Conservation (phyloP, 257 asterid species). For the Parsonsia alboflavescens region DNA sequence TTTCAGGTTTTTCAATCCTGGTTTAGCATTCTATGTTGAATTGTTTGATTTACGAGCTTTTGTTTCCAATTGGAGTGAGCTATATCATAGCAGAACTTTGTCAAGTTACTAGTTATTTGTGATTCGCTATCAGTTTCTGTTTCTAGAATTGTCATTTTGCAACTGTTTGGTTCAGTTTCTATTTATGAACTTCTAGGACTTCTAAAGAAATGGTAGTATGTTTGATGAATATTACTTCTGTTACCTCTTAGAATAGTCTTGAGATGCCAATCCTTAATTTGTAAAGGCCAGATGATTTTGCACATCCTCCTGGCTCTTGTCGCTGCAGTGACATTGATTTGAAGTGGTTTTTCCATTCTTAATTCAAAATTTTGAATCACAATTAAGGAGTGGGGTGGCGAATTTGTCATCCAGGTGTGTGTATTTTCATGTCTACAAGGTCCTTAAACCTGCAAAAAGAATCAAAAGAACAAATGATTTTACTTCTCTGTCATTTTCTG, state of each 20-base stretch:
- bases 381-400: constrained; percentile 25
- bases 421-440: constrained; percentile 20
- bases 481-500: constrained; percentile 47
- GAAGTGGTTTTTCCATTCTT: constrained; percentile 23
- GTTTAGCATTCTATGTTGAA: constrained; percentile 33
- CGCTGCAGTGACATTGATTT: constrained; percentile 21
- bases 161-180: constrained; percentile 23
- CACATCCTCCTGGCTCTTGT: neutral
- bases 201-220: constrained; percentile 14
- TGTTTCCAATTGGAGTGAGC: constrained; percentile 42
- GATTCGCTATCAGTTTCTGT: constrained; percentile 30
- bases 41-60: constrained; percentile 25
- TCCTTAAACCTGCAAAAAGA: constrained; percentile 33
- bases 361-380: neutral
- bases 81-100: constrained; percentile 31
- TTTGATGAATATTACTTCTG: constrained; percentile 6
- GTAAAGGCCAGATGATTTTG: constrained; percentile 9
- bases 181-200: constrained; percentile 18
- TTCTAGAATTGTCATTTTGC: constrained; percentile 17
- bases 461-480: constrained; percentile 29
- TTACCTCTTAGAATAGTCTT: constrained; percentile 6
- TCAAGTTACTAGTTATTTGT: constrained; percentile 22
- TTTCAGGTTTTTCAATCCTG: constrained; percentile 57
- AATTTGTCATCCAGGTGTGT: constrained; percentile 27
- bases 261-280: constrained; percentile 20